Evolutionary conservation across 1,139 yeast genomes (phyloP).

Genomic region (Protomyces gravidus): DNA sequence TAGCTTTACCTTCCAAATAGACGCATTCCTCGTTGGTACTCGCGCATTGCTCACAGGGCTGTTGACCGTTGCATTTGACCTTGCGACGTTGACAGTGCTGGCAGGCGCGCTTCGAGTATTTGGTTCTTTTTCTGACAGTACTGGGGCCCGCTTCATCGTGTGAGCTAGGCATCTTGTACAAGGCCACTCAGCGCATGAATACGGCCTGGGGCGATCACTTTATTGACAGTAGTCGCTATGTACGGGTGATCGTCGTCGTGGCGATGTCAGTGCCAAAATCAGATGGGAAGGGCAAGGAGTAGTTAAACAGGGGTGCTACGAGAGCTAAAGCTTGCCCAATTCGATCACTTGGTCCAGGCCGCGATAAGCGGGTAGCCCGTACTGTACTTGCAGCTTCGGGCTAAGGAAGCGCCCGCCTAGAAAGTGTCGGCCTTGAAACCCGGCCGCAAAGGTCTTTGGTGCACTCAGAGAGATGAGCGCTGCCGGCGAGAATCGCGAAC

Average conservation of each 20-base stretch:
- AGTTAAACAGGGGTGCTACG: no score
- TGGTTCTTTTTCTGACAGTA: slow-evolving; percentile 9
- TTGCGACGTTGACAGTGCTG: slow-evolving; percentile 32
- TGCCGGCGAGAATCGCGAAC: slow-evolving; percentile 49
- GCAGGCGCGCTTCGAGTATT: slow-evolving; percentile 31
- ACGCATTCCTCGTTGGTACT: slow-evolving; percentile 28
- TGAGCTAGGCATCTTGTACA: slow-evolving; percentile 1
- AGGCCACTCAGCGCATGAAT: no score
- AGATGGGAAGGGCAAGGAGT: no score
- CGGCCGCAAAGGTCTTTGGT: slow-evolving; percentile 78
- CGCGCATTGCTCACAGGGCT: slow-evolving; percentile 31
- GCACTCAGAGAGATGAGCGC: slow-evolving; percentile 82
- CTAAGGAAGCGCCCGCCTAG: slow-evolving; percentile 87
- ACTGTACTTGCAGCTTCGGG: slow-evolving; percentile 60
- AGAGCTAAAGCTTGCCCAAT: neutral
- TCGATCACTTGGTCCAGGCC: slow-evolving; percentile 50
- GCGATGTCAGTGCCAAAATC: no score
- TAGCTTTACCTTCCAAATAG: slow-evolving; percentile 30
- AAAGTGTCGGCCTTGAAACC: slow-evolving; percentile 57
- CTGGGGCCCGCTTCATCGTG: slow-evolving; percentile 3
- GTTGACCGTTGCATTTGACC: slow-evolving; percentile 32
- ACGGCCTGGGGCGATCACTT: no score
- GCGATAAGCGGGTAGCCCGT: slow-evolving; percentile 57
- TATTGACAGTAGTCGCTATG: no score
- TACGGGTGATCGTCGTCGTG: no score